Evolutionary conservation across 169 alveolate genomes (phyloP).

Genomic region (Plasmodium malariae): DNA sequence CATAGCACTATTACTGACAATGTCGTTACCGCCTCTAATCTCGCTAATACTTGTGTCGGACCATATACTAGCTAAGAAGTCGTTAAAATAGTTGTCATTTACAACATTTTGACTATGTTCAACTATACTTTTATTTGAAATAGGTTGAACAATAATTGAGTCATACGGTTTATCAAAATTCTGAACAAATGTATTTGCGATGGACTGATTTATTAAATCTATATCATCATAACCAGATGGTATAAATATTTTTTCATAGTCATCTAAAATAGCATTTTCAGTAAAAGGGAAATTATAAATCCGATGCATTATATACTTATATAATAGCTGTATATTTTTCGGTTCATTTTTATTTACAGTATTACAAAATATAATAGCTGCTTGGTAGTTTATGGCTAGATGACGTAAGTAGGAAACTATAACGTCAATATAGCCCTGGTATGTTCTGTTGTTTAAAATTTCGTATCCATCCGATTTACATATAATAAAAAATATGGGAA

Average conservation of each 20-base stretch:
- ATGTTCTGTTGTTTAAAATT: conserved; percentile 70
- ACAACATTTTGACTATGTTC: conserved; percentile 65
- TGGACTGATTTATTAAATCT: conserved; percentile 48
- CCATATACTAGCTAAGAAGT: conserved; percentile 27
- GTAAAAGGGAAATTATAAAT: conserved; percentile 41
- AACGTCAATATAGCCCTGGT: conserved; percentile 69
- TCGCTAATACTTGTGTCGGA: background rate
- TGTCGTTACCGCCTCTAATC: background rate
- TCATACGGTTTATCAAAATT: conserved; percentile 72
- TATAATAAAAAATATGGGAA: conserved; percentile 57
- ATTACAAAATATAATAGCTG: conserved; percentile 59
- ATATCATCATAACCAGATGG: conserved; percentile 72
- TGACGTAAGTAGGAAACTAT: conserved; percentile 47
- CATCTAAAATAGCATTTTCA: conserved; percentile 45
- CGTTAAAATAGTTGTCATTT: conserved; percentile 36
- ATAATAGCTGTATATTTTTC: conserved; percentile 39
- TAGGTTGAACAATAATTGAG: conserved; percentile 58
- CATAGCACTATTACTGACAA: no score
- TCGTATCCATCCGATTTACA: conserved; percentile 75
- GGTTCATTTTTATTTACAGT: conserved; percentile 48
- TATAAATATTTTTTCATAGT: conserved; percentile 55
- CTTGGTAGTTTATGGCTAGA: conserved; percentile 53
- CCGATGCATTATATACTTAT: conserved; percentile 61
- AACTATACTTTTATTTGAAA: conserved; percentile 66
- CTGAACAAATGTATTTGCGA: conserved; percentile 51